phyloP scores from a whole-genome alignment of 306 rosid genomes.

The Ceratonia siliqua region DNA sequence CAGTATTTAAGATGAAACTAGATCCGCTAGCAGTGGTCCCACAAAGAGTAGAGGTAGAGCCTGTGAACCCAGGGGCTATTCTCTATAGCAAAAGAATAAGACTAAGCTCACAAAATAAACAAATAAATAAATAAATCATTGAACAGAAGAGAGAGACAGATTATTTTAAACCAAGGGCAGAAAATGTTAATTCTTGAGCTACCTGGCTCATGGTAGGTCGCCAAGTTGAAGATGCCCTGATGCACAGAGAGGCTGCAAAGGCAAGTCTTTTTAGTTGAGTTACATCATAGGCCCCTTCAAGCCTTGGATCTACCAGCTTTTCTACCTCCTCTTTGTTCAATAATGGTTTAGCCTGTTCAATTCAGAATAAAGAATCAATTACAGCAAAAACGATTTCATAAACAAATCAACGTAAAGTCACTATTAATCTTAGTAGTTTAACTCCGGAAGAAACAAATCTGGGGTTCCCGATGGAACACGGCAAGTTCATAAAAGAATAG shows the following conservation, averaged over 20 bases:
- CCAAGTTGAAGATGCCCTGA: slow-evolving; percentile 75
- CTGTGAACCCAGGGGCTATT: background rate
- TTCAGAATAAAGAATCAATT: slow-evolving; percentile 10
- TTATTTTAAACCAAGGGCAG: background rate
- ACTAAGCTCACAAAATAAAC: background rate
- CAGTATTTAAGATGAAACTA: background rate
- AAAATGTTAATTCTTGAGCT: slow-evolving; percentile 26
- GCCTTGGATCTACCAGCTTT: slow-evolving; percentile 78
- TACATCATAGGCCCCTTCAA: slow-evolving; percentile 69
- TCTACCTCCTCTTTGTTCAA: slow-evolving; percentile 73
- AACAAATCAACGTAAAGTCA: slow-evolving; percentile 19
- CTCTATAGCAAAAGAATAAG: background rate
- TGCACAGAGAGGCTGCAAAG: slow-evolving; percentile 83
- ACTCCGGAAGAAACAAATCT: slow-evolving; percentile 29
- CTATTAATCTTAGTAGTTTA: background rate
- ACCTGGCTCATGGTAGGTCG: slow-evolving; percentile 91
- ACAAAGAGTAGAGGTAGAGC: slow-evolving; percentile 1
- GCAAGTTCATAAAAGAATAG: slow-evolving; percentile 17
- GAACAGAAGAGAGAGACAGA: background rate
- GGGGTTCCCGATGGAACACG: slow-evolving; percentile 18
- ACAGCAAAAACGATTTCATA: background rate
- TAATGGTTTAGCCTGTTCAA: slow-evolving; percentile 80
- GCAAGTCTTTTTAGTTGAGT: slow-evolving; percentile 60
- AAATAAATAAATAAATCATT: background rate
- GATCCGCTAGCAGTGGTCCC: background rate